A percentile compares a stretch with the other conserved stretches of the same genome.
Evolutionary conservation across 768 basidiomycete genomes (phyloP).

Genomic region (Mycena latifolia): DNA sequence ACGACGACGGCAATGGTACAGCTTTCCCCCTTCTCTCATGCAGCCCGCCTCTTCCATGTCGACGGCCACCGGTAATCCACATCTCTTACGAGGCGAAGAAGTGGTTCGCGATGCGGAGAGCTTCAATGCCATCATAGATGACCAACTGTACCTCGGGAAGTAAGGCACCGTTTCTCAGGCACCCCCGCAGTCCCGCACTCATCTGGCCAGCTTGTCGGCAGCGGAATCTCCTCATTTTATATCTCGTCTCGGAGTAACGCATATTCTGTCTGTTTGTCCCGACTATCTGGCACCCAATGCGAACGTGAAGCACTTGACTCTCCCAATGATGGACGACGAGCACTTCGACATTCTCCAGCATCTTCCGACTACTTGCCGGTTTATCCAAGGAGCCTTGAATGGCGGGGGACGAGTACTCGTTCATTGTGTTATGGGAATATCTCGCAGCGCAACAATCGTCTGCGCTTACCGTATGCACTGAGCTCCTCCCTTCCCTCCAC

Average conservation of each 20-base stretch:
- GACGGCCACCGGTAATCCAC: neutral
- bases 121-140: slow-evolving; percentile 43
- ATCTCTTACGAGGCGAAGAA: slow-evolving; percentile 6
- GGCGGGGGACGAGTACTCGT: slow-evolving; percentile 59
- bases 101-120: slow-evolving; percentile 24
- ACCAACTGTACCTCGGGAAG: slow-evolving; percentile 52
- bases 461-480: slow-evolving; percentile 55
- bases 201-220: slow-evolving; percentile 42
- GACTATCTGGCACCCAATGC: slow-evolving; percentile 44
- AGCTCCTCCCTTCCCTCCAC: neutral
- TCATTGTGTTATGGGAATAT: slow-evolving; percentile 66
- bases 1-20: neutral
- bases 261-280: slow-evolving; percentile 51
- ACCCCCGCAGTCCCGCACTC: slow-evolving; percentile 1
- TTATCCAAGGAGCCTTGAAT: slow-evolving; percentile 58
- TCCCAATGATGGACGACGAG: slow-evolving; percentile 26
- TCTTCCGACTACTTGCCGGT: slow-evolving; percentile 57
- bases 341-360: slow-evolving; percentile 58
- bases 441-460: slow-evolving; percentile 59
- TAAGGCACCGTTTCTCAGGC: slow-evolving; percentile 28
- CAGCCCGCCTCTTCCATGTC: neutral
- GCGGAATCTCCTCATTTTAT: slow-evolving; percentile 47
- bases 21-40: slow-evolving; percentile 4
- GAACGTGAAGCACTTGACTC: slow-evolving; percentile 30
- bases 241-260: slow-evolving; percentile 49